phyloP scores from a whole-genome alignment of 106 monocot species.

The Dendrobium nobile region DNA sequence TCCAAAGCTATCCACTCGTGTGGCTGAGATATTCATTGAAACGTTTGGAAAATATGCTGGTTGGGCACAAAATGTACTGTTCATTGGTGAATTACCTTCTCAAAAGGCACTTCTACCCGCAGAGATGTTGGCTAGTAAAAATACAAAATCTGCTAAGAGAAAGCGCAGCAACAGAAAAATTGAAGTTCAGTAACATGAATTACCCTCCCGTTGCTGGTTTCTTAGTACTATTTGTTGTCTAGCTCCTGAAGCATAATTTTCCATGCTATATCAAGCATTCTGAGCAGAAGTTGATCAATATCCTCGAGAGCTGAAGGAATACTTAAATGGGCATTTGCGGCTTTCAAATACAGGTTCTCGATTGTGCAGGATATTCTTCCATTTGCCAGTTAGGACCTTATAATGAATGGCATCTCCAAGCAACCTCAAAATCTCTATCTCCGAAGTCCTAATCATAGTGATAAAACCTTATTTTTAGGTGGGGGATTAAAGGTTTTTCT shows the following conservation, averaged over 20 bases:
- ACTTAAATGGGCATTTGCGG: background rate
- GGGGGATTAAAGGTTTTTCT: too few species aligned
- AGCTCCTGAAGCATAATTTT: too few species aligned
- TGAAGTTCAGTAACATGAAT: background rate
- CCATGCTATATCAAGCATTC: too few species aligned
- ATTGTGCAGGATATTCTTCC: background rate
- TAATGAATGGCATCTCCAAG: background rate
- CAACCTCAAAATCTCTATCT: background rate
- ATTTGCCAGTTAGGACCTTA: background rate
- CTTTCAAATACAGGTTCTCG: background rate
- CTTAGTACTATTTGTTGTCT: too few species aligned
- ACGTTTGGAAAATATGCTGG: slow-evolving; percentile 92
- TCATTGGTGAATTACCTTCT: slow-evolving; percentile 80
- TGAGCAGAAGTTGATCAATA: too few species aligned
- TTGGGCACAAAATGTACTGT: slow-evolving; percentile 91
- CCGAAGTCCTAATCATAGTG: too few species aligned
- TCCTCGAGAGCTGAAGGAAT: background rate
- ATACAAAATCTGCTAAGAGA: slow-evolving; percentile 1
- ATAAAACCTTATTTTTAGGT: too few species aligned
- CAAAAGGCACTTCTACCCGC: slow-evolving; percentile 32
- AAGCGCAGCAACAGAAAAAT: background rate
- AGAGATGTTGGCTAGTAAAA: background rate
- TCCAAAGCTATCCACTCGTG: slow-evolving; percentile 43
- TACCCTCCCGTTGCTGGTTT: background rate
- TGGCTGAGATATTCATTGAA: slow-evolving; percentile 63